Percentiles rank a stretch among this genome's conserved stretches.
These are phyloP conservation scores for Juncus inflexus DNA, from an alignment of 176 grass and related monocot genomes.

Conservation along the genomic window DNA sequence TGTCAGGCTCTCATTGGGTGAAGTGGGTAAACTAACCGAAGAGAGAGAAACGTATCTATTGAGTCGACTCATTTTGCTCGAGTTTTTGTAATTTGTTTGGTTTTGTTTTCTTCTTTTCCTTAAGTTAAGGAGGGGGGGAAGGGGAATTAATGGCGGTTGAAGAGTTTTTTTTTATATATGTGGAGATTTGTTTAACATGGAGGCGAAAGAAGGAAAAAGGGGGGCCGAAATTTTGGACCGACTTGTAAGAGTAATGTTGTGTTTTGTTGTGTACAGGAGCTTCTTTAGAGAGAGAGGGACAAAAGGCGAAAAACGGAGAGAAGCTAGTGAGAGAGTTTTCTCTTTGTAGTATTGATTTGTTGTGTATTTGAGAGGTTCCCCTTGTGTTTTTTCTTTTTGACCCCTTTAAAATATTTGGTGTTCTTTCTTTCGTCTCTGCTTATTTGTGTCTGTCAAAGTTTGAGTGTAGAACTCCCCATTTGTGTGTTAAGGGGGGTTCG, in stretches of 20 bases:
- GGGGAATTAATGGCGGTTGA: conserved; percentile 21
- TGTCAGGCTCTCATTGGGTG: not conserved
- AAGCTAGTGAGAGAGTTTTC: conserved; percentile 21
- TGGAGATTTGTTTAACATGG: conserved; percentile 37
- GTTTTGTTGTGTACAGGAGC: conserved; percentile 73
- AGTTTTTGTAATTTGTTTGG: conserved; percentile 11
- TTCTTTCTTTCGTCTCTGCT: conserved; percentile 26
- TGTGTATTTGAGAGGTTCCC: conserved; percentile 29
- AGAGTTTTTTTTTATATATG: conserved; percentile 30
- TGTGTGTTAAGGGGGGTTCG: conserved; percentile 43
- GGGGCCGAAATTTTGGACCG: conserved; percentile 66
- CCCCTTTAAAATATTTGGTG: conserved; percentile 10
- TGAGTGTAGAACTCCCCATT: conserved; percentile 34
- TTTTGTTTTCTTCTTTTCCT: conserved; percentile 21
- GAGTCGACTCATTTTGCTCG: conserved; percentile 16
- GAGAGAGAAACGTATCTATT: conserved; percentile 18
- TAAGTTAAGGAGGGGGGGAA: conserved; percentile 32
- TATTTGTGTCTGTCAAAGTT: conserved; percentile 29
- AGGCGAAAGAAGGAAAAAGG: conserved; percentile 34
- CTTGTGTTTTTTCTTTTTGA: conserved; percentile 53
- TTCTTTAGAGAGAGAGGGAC: conserved; percentile 40
- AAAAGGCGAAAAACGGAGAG: conserved; percentile 10
- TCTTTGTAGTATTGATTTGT: conserved; percentile 24
- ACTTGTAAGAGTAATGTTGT: conserved; percentile 48
- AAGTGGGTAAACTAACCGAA: conserved; percentile 37